These are phyloP conservation scores for Zygoascus biomembranicola DNA, from an alignment of 805 yeast genomes.

Conservation along the genomic window DNA sequence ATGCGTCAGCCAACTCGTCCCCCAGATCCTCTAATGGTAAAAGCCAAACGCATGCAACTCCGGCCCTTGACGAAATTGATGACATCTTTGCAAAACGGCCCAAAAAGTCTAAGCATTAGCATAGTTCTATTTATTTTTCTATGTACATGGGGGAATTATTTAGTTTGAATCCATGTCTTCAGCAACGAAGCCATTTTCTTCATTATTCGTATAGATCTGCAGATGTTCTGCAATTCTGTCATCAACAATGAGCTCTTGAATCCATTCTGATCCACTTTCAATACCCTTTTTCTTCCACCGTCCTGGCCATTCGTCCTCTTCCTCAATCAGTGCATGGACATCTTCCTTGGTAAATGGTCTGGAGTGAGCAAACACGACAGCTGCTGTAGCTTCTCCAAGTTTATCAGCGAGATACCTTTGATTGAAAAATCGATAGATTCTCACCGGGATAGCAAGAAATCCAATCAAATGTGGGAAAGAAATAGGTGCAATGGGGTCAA, in stretches of 20 bases:
- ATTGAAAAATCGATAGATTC: constrained; percentile 72
- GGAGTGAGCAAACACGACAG: constrained; percentile 42
- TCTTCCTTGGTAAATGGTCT: constrained; percentile 46
- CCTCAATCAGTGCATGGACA: constrained; percentile 40
- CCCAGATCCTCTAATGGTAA: background rate
- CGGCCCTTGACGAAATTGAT: constrained; percentile 17
- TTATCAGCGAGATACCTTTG: constrained; percentile 63
- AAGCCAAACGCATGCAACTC: background rate
- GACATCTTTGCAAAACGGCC: constrained; percentile 18
- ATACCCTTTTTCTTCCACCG: constrained; percentile 75
- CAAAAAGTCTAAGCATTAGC: constrained; percentile 1
- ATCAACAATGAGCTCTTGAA: constrained; percentile 62
- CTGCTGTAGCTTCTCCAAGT: constrained; percentile 46
- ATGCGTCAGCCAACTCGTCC: background rate
- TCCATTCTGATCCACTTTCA: constrained; percentile 81
- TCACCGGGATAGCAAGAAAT: constrained; percentile 62
- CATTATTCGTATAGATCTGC: constrained; percentile 22
- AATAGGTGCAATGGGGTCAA: constrained; percentile 63
- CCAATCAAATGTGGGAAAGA: constrained; percentile 77
- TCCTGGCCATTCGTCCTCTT: constrained; percentile 80
- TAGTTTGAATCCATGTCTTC: background rate
- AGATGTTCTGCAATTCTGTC: constrained; percentile 51
- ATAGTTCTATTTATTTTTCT: background rate
- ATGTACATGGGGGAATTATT: background rate
- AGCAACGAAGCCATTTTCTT: background rate